Percentiles rank a stretch among this genome's conserved stretches.
phyloP scores from a whole-genome alignment of 352 stramenopile species.

The Globisporangium viniferum region DNA sequence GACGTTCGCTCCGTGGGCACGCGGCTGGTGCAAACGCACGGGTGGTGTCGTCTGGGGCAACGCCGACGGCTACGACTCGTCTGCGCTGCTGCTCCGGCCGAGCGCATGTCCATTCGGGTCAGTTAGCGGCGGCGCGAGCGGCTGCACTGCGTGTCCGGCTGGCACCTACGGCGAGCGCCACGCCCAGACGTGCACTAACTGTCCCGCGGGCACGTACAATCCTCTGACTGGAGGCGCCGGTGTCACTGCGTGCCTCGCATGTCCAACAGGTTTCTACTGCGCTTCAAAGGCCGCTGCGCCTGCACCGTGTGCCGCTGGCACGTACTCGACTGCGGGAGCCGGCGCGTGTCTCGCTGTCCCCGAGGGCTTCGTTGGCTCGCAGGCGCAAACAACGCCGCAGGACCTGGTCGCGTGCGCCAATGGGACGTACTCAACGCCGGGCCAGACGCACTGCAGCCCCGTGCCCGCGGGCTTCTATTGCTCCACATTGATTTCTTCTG shows the following conservation, averaged over 20 bases:
- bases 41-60: conserved; percentile 56
- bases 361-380: conserved; percentile 34
- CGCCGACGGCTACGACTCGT: conserved; percentile 42
- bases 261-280: conserved; percentile 46
- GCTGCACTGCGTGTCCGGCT: conserved; percentile 32
- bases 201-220: conserved; percentile 48
- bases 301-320: conserved; percentile 30
- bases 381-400: conserved; percentile 24
- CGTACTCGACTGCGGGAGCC: conserved; percentile 33
- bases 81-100: conserved; percentile 43
- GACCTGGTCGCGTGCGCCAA: conserved; percentile 43
- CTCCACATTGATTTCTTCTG: neutral
- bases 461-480: conserved; percentile 50
- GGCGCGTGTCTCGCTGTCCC: conserved; percentile 34
- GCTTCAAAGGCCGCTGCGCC: conserved; percentile 17
- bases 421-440: conserved; percentile 51
- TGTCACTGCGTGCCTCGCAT: conserved; percentile 31
- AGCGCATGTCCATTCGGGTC: conserved; percentile 34
- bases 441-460: conserved; percentile 36
- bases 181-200: conserved; percentile 29
- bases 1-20: conserved; percentile 40
- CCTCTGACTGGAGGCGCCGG: conserved; percentile 23
- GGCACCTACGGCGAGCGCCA: conserved; percentile 38
- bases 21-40: conserved; percentile 44
- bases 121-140: neutral